Evolutionary conservation across 768 basidiomycete genomes (phyloP), one percentile per base, ranked within the genome.

Genomic region (Lactarius deliciosus): DNA sequence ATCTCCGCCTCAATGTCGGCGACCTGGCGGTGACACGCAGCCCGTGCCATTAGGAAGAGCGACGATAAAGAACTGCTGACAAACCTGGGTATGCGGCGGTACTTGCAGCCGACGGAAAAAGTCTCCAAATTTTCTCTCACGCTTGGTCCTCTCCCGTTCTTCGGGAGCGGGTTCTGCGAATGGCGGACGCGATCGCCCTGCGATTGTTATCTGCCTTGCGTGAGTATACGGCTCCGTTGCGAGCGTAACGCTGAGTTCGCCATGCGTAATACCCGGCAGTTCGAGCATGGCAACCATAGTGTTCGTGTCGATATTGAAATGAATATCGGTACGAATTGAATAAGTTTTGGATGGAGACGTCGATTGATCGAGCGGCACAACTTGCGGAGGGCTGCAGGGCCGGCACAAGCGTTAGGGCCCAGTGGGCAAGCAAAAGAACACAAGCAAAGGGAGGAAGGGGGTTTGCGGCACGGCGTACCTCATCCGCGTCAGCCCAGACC

Each of bases 221-320:
- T 85, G 81, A 69, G 85, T 90, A 78, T 84, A 83, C 64, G 80
- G 74, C 73, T 85, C 86, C 68, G 83, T 86, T 59, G 83, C 82
- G 63, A 92, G 81, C 59, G 80, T 81, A 76, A 91, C 79, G 66
- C 76, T 81, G 61, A 91, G 71, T 71, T 89, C 85, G 68, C 75
- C 74, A 68, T 79, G 83, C 72, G 81, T 82, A 73, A 90, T 78
- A 53, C 90, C 90, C 4, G 90, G 90, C 36, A 91, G 78, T 76
- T 91, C 89, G 73, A 90, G 82, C 77, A 85, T 79, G 60, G 84
- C 86, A 64, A 81, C 81, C 71, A 90, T 76, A 45, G 80, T 73
- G 74, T 80, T 80, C 60, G 80, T 82, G 40, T 80, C 78, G 43
- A 74, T 70, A 73, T 86, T 81, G 77, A 85, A 88, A 73, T 83